phyloP scores from a whole-genome alignment of 768 basidiomycete species.

The Rhodotorula diobovata region DNA sequence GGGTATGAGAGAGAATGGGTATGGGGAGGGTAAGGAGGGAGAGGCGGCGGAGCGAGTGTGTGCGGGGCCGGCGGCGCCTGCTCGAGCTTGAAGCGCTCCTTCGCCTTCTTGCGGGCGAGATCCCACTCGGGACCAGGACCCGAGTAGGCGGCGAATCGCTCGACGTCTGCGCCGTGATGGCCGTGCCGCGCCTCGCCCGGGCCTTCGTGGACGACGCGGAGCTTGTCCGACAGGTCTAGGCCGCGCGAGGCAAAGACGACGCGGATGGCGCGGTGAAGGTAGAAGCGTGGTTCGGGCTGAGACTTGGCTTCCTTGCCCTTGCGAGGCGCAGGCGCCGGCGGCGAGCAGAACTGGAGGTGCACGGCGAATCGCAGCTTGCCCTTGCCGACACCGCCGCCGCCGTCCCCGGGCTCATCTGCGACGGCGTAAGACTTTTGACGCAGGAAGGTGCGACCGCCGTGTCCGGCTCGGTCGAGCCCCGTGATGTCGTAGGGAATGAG shows the following conservation, averaged over 20 bases:
- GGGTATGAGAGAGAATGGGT: neutral
- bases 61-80: neutral
- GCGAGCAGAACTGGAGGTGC: constrained; percentile 45
- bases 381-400: constrained; percentile 17
- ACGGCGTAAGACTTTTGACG: constrained; percentile 43
- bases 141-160: constrained; percentile 3
- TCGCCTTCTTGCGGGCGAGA: constrained; percentile 19
- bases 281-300: constrained; percentile 25
- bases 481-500: constrained; percentile 46
- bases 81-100: neutral
- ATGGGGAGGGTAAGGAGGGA: constrained; percentile 1
- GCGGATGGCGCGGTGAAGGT: constrained; percentile 44
- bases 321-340: constrained; percentile 20
- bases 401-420: neutral
- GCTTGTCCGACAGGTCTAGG: constrained; percentile 41
- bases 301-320: neutral
- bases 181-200: constrained; percentile 14
- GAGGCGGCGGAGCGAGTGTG: neutral
- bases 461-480: constrained; percentile 38
- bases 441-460: constrained; percentile 44
- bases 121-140: constrained; percentile 39
- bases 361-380: constrained; percentile 45
- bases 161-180: neutral
- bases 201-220: constrained; percentile 39
- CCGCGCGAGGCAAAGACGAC: constrained; percentile 45